phyloP scores from a whole-genome alignment of 371 early-diverging fungal genomes.

The Nematocida displodere region DNA sequence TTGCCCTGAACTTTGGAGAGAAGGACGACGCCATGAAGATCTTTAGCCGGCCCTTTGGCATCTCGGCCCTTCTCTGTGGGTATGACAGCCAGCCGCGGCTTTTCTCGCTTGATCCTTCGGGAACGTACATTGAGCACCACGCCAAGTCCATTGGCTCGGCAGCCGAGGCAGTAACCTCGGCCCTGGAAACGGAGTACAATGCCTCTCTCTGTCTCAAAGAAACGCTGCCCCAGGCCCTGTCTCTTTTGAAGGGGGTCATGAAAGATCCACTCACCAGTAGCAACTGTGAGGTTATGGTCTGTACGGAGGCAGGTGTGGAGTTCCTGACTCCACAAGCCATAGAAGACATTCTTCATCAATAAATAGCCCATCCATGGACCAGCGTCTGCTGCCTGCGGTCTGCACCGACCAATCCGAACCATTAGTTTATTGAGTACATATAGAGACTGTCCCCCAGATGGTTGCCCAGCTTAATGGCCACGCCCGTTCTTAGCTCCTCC shows the following conservation, averaged over 20 bases:
- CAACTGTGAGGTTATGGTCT: conserved; percentile 86
- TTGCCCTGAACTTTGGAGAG: conserved; percentile 64
- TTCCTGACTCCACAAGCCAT: conserved; percentile 57
- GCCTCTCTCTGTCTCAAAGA: conserved; percentile 75
- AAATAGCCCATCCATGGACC: too few species aligned
- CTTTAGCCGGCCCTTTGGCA: conserved; percentile 83
- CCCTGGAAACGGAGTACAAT: conserved; percentile 76
- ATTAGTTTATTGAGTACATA: conserved; percentile 7
- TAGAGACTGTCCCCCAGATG: conserved; percentile 30
- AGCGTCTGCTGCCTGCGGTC: too few species aligned
- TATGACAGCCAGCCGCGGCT: conserved; percentile 90
- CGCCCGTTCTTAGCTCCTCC: conserved; percentile 8
- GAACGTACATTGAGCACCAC: conserved; percentile 79
- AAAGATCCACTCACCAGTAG: conserved; percentile 89
- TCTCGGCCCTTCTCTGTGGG: conserved; percentile 89
- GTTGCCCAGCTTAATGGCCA: conserved; percentile 27
- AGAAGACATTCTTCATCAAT: conserved; percentile 29
- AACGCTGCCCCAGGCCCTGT: conserved; percentile 77
- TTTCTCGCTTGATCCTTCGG: conserved; percentile 89
- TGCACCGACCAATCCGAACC: too few species aligned
- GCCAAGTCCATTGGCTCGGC: conserved; percentile 96
- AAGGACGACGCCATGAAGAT: conserved; percentile 61
- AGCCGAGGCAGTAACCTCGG: conserved; percentile 91
- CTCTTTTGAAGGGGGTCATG: conserved; percentile 96
- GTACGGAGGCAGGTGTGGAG: conserved; percentile 62